Conservation (phyloP, 768 basidiomycete species). For the Trichaptum fuscoviolaceum region DNA sequence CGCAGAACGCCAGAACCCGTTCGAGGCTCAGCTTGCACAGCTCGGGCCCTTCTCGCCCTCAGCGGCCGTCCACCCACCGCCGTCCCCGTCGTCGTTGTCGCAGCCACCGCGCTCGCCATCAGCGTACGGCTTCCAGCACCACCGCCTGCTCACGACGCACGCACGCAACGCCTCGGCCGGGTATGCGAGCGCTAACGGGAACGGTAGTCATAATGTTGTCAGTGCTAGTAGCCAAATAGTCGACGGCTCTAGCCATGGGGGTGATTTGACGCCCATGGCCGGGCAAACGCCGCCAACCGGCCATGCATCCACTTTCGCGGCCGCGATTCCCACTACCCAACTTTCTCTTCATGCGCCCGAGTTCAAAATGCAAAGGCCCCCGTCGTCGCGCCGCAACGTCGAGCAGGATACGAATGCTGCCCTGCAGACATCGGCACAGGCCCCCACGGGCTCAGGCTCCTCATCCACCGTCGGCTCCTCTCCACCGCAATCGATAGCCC, state of each 20-base stretch:
- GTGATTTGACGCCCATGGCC: slow-evolving; percentile 37
- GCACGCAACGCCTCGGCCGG: slow-evolving; percentile 11
- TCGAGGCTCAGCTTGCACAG: slow-evolving; percentile 40
- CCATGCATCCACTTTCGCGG: slow-evolving; percentile 39
- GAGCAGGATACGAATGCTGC: neutral
- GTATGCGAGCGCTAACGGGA: slow-evolving; percentile 9
- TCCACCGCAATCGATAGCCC: slow-evolving; percentile 28
- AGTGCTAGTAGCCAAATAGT: neutral
- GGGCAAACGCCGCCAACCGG: slow-evolving; percentile 34
- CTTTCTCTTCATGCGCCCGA: slow-evolving; percentile 83
- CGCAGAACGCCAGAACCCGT: slow-evolving; percentile 51
- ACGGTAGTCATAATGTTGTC: neutral
- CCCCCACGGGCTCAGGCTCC: slow-evolving; percentile 17
- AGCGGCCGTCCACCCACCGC: slow-evolving; percentile 19
- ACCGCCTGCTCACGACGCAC: slow-evolving; percentile 9
- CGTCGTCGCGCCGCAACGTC: slow-evolving; percentile 23
- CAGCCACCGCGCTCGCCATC: slow-evolving; percentile 5
- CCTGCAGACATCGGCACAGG: no score
- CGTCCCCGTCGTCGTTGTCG: neutral
- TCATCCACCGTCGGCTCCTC: slow-evolving; percentile 33
- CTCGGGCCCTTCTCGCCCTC: slow-evolving; percentile 21
- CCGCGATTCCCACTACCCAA: slow-evolving; percentile 47
- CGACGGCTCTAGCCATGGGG: slow-evolving; percentile 9
- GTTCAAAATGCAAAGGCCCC: slow-evolving; percentile 72
- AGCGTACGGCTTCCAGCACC: slow-evolving; percentile 13